Evolutionary conservation across 2,329 filamentous ascomycete species (phyloP).

Genomic region (Rosellinia necatrix): DNA sequence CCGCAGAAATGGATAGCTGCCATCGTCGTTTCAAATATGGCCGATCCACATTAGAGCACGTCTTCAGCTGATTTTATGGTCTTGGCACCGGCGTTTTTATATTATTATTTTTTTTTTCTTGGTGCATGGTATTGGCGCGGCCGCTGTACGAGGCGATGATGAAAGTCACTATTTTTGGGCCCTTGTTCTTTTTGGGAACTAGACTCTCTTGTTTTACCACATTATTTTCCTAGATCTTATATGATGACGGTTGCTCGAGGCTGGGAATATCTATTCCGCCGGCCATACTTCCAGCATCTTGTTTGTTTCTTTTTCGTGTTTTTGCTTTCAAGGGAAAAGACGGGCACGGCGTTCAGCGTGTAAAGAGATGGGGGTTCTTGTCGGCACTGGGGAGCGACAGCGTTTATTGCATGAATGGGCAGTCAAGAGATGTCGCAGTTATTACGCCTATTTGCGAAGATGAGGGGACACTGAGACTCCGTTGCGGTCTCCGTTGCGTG

Average conservation of each 20-base stretch:
- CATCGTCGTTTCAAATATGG: slow-evolving; percentile 13
- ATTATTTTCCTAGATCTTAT: slow-evolving; percentile 11
- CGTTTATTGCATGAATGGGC: slow-evolving; percentile 21
- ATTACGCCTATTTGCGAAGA: slow-evolving; percentile 7
- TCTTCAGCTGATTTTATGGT: slow-evolving; percentile 26
- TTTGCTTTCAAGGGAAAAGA: slow-evolving; percentile 19
- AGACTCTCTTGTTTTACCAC: slow-evolving; percentile 29
- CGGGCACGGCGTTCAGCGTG: slow-evolving; percentile 26
- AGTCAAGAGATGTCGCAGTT: slow-evolving; percentile 11
- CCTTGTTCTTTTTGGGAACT: slow-evolving; percentile 30
- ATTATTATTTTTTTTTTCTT: slow-evolving; percentile 13
- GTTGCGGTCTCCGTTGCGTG: too few species aligned
- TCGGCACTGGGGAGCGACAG: slow-evolving; percentile 16
- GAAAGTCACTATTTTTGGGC: slow-evolving; percentile 31
- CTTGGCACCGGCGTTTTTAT: slow-evolving; percentile 37
- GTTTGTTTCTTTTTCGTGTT: slow-evolving; percentile 6
- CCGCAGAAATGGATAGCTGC: slow-evolving; percentile 27
- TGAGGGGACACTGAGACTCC: background rate
- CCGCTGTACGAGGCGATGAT: slow-evolving; percentile 40
- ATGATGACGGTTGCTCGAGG: slow-evolving; percentile 7
- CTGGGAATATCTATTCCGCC: background rate
- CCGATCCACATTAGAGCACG: slow-evolving; percentile 8
- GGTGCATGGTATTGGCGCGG: slow-evolving; percentile 35
- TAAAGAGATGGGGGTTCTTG: slow-evolving; percentile 12
- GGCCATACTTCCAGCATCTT: background rate